Conservation (phyloP, 2,329 filamentous ascomycete species). For the Drechmeria coniospora region DNA sequence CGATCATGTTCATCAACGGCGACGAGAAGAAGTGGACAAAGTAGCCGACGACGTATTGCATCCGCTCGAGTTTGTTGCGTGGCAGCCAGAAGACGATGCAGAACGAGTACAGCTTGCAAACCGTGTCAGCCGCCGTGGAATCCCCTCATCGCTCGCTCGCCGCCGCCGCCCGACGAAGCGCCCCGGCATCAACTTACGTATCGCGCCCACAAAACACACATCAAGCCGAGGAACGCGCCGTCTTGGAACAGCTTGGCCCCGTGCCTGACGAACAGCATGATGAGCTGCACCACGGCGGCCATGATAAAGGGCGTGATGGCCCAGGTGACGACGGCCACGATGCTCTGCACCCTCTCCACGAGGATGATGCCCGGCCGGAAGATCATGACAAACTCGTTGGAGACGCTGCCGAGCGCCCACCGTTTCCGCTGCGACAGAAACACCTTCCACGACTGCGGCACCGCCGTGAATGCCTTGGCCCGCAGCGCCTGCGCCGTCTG, state of each 20-base stretch:
- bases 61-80: slow-evolving; percentile 20
- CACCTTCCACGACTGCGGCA: slow-evolving; percentile 27
- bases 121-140: neutral
- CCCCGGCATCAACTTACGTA: slow-evolving; percentile 20
- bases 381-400: slow-evolving; percentile 34
- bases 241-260: slow-evolving; percentile 18
- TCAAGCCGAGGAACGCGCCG: slow-evolving; percentile 20
- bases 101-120: slow-evolving; percentile 21
- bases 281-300: slow-evolving; percentile 20
- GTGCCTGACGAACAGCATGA: slow-evolving; percentile 18
- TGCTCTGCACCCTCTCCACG: slow-evolving; percentile 27
- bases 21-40: slow-evolving; percentile 21
- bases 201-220: slow-evolving; percentile 20
- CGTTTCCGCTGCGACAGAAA: slow-evolving; percentile 33
- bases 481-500: slow-evolving; percentile 30
- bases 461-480: slow-evolving; percentile 30
- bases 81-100: slow-evolving; percentile 27
- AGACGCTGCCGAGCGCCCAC: slow-evolving; percentile 31
- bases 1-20: slow-evolving; percentile 27
- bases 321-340: slow-evolving; percentile 31
- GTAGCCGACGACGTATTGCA: slow-evolving; percentile 23
- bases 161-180: too few species aligned
- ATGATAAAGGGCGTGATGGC: slow-evolving; percentile 29
- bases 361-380: slow-evolving; percentile 24
- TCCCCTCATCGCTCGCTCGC: too few species aligned